Percentiles rank a stretch among this genome's conserved stretches.
Evolutionary conservation across 495 filamentous ascomycete species (phyloP).

Genomic region (Hyaloscypha hepaticicola): DNA sequence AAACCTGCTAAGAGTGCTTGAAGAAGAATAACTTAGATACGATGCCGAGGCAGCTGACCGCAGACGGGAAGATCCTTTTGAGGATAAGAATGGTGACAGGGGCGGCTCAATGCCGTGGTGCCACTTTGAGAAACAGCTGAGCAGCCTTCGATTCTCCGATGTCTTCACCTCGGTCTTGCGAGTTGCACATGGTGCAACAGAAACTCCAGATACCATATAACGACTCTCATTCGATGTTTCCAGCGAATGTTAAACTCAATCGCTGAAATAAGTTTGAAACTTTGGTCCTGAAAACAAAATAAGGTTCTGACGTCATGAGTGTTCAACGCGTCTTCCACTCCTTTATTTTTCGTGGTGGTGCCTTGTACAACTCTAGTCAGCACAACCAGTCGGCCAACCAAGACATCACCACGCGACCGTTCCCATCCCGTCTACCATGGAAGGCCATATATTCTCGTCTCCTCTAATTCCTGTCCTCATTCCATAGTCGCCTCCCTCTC

Average conservation of each 20-base stretch:
- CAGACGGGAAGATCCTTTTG: too few species aligned
- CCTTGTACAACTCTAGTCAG: neutral
- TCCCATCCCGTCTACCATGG: neutral
- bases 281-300: neutral
- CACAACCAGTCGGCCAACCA: neutral
- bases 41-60: too few species aligned
- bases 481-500: neutral
- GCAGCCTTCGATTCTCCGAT: neutral
- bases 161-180: neutral
- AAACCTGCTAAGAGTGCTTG: too few species aligned
- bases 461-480: neutral
- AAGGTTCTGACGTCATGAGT: neutral
- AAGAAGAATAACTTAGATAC: too few species aligned
- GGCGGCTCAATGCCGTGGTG: neutral
- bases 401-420: neutral
- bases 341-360: neutral
- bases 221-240: neutral
- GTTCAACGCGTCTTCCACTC: neutral
- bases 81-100: too few species aligned
- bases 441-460: neutral
- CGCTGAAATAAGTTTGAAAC: neutral
- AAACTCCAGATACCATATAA: neutral
- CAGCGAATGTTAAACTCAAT: neutral
- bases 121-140: slow-evolving; percentile 1
- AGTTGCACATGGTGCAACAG: neutral